Conservation (phyloP, 768 basidiomycete species). For the Tulasnella sp. region DNA sequence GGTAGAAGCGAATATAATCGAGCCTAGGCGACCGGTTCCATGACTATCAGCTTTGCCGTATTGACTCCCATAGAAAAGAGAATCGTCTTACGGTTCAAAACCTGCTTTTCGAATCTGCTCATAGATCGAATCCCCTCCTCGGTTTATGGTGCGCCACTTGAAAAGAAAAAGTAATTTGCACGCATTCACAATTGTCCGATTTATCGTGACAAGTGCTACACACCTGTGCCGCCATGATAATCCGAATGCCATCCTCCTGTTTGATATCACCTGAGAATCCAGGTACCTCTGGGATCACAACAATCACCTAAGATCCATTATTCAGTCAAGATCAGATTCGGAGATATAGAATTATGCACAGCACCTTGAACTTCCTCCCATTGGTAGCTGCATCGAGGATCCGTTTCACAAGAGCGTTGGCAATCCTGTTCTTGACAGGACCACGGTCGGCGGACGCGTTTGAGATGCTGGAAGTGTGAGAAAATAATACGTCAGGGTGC, state of each 20-base stretch:
- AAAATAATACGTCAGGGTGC: not conserved
- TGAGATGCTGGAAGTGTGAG: slow-evolving; percentile 50
- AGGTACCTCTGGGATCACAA: slow-evolving; percentile 84
- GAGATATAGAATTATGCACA: not conserved
- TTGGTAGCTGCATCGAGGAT: slow-evolving; percentile 63
- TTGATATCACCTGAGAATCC: slow-evolving; percentile 83
- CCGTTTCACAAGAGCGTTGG: slow-evolving; percentile 68
- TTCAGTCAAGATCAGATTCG: not conserved
- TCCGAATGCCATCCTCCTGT: slow-evolving; percentile 50
- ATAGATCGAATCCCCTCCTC: slow-evolving; percentile 79
- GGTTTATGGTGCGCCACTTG: slow-evolving; percentile 63
- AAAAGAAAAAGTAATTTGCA: not conserved
- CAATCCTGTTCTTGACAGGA: slow-evolving; percentile 74
- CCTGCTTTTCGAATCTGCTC: slow-evolving; percentile 69
- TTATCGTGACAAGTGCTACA: not conserved
- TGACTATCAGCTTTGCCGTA: not conserved
- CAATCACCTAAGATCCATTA: slow-evolving; percentile 49
- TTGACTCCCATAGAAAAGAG: not conserved
- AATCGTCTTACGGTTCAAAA: slow-evolving; percentile 57
- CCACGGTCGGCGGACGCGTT: slow-evolving; percentile 45
- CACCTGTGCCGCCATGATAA: slow-evolving; percentile 72
- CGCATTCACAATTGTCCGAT: not conserved
- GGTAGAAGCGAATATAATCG: slow-evolving; percentile 86
- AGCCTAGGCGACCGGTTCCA: slow-evolving; percentile 31
- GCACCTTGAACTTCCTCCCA: slow-evolving; percentile 67